Evolutionary conservation across 2,329 filamentous ascomycete genomes (phyloP).

Genomic region (Apiospora hydei): DNA sequence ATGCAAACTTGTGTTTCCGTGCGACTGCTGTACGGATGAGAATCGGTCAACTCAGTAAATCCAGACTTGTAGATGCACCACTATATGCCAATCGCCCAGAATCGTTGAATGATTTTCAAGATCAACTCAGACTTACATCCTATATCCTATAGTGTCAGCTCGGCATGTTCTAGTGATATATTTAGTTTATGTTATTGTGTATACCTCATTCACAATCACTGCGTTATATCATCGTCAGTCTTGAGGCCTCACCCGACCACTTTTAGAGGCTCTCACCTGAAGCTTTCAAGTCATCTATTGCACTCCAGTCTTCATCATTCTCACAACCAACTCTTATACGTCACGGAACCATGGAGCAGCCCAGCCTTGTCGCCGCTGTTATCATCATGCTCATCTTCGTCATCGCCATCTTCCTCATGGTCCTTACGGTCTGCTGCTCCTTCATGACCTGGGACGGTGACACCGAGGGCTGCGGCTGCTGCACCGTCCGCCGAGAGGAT

Average conservation of each 20-base stretch:
- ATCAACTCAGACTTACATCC: too few relatives aligned
- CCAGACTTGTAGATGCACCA: background rate
- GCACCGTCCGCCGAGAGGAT: conserved; percentile 1
- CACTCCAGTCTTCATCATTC: too few relatives aligned
- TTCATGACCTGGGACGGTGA: conserved; percentile 21
- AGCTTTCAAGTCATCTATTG: too few relatives aligned
- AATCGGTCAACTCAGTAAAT: background rate
- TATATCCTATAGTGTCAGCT: too few relatives aligned
- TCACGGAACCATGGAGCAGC: background rate
- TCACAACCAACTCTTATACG: too few relatives aligned
- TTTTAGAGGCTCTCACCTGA: background rate
- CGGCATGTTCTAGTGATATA: background rate
- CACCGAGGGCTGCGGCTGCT: conserved; percentile 6
- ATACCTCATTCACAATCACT: background rate
- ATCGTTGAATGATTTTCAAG: background rate
- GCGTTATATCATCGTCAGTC: too few relatives aligned
- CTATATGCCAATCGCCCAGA: background rate
- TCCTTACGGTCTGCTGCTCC: conserved; percentile 1
- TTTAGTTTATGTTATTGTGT: background rate
- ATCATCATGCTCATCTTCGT: conserved; percentile 6
- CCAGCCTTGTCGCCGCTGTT: background rate
- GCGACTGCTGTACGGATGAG: background rate
- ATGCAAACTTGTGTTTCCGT: background rate
- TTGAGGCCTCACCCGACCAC: background rate
- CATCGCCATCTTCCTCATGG: conserved; percentile 18